Base-by-base conservation (phyloP, 2,329 filamentous ascomycete genomes). In the Neodidymelliopsis sp. region DNA sequence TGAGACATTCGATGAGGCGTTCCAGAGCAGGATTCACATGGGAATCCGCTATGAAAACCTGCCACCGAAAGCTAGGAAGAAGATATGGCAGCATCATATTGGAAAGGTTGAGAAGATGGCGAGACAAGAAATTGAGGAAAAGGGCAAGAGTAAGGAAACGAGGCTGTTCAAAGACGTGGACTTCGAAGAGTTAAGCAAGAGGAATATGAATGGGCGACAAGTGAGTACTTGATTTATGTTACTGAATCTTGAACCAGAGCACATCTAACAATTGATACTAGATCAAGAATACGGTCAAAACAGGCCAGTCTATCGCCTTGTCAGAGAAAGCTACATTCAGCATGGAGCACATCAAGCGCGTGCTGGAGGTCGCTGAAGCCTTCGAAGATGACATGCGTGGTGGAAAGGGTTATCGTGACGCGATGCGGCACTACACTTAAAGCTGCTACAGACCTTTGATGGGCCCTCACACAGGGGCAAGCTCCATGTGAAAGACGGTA, bases 241-340 rank as follows among this genome's bases (percentile, higher is more conserved):
- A 13, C 23, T 36, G 11, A 12, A 25, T n/a, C 27, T 15, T 36
- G 19, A n/a, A n/a, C 15, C 24, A 11, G 12, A 28, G 22, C 28
- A 29, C 35, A 44, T 44, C 52, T 62, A 43, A 67, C 24, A 8
- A n/a, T 30, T 12, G 16, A n/a, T 34, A 28, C 79, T n/a, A 92
- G 82, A 96, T 95, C 79, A 95, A 96, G 78, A 96, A 96, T 69
- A 87, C 88, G 9, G 86, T 96, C 37, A 84, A 88, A 46, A 92
- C 89, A 0, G 90, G 90, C 2, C 90, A 95, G 72, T 88, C 89
- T 0, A 79, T 96, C 12, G 90, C 91, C 1, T 81, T 93, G 33
- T 88, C 90, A 56, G 89, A 91, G 70, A 79, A 82, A 19, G 82
- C 86, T 50, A 77, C 83, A 3, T 80, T 96, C 23, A 83, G 83